These are phyloP conservation scores for Sporisorium iseilematis-ciliati DNA, from an alignment of 1,284 basidiomycete species.

Conservation along the genomic window DNA sequence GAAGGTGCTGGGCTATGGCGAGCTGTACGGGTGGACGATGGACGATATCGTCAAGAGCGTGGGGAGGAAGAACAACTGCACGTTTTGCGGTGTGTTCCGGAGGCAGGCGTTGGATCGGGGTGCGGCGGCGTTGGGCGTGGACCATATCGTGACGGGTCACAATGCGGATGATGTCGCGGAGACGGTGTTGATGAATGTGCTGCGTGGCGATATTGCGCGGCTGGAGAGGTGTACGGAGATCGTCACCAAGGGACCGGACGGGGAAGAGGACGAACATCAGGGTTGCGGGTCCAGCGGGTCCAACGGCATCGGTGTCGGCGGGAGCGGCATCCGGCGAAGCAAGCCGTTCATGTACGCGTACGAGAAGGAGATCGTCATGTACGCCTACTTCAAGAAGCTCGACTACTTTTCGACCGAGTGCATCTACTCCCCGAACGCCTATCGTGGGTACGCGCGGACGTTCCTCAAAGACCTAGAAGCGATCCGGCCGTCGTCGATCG, in stretches of 20 bases:
- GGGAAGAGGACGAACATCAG: slow-evolving; percentile 69
- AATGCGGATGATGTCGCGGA: slow-evolving; percentile 99
- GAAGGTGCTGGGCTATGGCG: slow-evolving; percentile 94
- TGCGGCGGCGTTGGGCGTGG: slow-evolving; percentile 86
- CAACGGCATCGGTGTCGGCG: slow-evolving; percentile 68
- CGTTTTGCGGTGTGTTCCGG: slow-evolving; percentile 97
- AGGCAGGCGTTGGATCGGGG: slow-evolving; percentile 95
- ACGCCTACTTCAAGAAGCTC: slow-evolving; percentile 93
- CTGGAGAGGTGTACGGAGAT: slow-evolving; percentile 93
- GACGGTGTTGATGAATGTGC: slow-evolving; percentile 98
- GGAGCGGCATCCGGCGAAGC: slow-evolving; percentile 93
- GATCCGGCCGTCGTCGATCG: slow-evolving; percentile 90
- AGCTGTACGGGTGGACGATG: slow-evolving; percentile 99
- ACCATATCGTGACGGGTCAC: slow-evolving; percentile 98
- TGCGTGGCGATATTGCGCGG: slow-evolving; percentile 95
- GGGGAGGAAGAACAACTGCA: slow-evolving; percentile 98
- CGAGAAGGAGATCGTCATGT: slow-evolving; percentile 99
- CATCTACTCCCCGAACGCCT: slow-evolving; percentile 94
- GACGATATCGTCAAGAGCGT: slow-evolving; percentile 92
- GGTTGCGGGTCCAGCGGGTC: slow-evolving; percentile 51
- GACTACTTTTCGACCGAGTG: slow-evolving; percentile 99
- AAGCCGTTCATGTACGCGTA: slow-evolving; percentile 99
- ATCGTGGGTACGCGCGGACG: slow-evolving; percentile 91
- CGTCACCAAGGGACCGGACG: slow-evolving; percentile 72
- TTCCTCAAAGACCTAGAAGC: slow-evolving; percentile 97